phyloP scores from a whole-genome alignment of 768 basidiomycete species.

The Tricholoma saponaceum region DNA sequence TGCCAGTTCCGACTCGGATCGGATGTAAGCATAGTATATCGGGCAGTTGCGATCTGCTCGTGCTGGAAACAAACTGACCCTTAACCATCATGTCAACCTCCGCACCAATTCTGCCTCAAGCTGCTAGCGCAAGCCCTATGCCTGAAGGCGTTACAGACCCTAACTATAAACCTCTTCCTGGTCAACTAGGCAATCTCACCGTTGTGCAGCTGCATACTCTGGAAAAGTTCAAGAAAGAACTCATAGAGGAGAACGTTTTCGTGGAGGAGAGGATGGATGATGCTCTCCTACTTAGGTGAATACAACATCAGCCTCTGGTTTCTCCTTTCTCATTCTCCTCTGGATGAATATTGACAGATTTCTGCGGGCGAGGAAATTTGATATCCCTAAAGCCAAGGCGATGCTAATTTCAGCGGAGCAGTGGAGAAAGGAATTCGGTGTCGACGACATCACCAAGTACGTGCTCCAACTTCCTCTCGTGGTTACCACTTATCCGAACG shows the following conservation, averaged over 20 bases:
- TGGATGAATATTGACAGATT: conserved; percentile 47
- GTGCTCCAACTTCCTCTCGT: conserved; percentile 19
- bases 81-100: neutral
- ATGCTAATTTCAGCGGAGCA: conserved; percentile 83
- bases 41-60: too few species aligned
- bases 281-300: conserved; percentile 56
- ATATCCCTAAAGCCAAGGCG: conserved; percentile 71
- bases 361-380: conserved; percentile 90
- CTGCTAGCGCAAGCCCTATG: conserved; percentile 51
- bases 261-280: conserved; percentile 68
- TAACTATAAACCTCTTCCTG: conserved; percentile 62
- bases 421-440: conserved; percentile 86
- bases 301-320: neutral
- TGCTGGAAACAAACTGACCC: neutral
- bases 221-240: conserved; percentile 60
- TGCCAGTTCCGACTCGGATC: too few species aligned
- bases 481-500: neutral
- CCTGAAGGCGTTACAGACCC: conserved; percentile 60
- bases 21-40: too few species aligned
- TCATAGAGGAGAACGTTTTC: conserved; percentile 57
- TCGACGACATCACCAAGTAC: conserved; percentile 69
- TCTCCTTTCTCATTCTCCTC: conserved; percentile 11
- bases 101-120: conserved; percentile 7
- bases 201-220: conserved; percentile 57
- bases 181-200: conserved; percentile 72